A percentile compares a stretch with the other conserved stretches of the same genome.
Evolutionary conservation across 1,139 yeast species (phyloP).

Genomic region (Pneumocystis carinii): DNA sequence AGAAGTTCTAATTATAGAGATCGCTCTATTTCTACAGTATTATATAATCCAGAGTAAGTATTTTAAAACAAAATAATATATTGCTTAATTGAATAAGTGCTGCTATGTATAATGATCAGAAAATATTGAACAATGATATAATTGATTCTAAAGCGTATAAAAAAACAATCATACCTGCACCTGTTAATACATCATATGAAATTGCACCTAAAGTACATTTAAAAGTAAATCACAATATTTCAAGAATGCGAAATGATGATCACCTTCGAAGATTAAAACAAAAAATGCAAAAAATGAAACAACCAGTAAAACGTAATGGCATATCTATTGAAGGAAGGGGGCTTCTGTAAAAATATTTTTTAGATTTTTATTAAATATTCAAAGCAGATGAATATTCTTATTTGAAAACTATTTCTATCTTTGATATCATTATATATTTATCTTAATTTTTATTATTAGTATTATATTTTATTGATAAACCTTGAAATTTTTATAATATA

Average conservation of each 20-base stretch:
- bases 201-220: neutral
- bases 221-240: neutral
- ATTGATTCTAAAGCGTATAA: neutral
- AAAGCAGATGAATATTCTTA: neutral
- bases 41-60: neutral
- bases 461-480: neutral
- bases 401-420: neutral
- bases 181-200: neutral
- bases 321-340: neutral
- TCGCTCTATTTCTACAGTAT: conserved; percentile 36
- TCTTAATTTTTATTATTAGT: neutral
- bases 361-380: neutral
- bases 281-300: neutral
- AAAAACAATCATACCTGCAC: neutral
- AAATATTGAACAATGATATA: neutral
- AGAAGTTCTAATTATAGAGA: conserved; percentile 90
- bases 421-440: neutral
- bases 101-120: neutral
- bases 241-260: neutral
- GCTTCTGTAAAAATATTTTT: neutral
- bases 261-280: neutral
- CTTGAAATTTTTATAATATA: neutral
- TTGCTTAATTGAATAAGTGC: neutral
- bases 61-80: neutral
- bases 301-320: neutral